A percentile compares a stretch with the other conserved stretches of the same genome.
These are phyloP conservation scores for Coleophoma crateriformis DNA, from an alignment of 2,329 filamentous ascomycete species.

Conservation along the genomic window DNA sequence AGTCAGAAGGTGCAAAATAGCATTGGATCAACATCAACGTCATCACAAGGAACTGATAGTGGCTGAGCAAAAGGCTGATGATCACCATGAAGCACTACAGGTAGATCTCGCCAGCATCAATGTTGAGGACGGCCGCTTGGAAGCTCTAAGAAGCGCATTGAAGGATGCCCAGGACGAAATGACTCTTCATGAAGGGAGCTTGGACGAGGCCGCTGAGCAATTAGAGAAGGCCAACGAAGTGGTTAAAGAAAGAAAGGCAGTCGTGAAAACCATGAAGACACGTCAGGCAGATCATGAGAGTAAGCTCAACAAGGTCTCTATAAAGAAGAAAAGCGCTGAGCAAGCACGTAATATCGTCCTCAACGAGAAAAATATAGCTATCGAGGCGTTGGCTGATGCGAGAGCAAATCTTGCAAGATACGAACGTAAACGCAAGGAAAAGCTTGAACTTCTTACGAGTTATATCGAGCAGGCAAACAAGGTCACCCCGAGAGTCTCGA, in stretches of 20 bases:
- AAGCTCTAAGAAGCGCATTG: slow-evolving; percentile 53
- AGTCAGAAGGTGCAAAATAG: slow-evolving; percentile 34
- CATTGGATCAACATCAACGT: slow-evolving; percentile 42
- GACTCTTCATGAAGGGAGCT: slow-evolving; percentile 48
- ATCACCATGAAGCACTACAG: slow-evolving; percentile 44
- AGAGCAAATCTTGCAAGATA: slow-evolving; percentile 38
- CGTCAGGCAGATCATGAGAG: slow-evolving; percentile 42
- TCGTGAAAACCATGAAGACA: slow-evolving; percentile 50
- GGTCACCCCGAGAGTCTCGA: slow-evolving; percentile 51
- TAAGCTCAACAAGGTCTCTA: slow-evolving; percentile 36
- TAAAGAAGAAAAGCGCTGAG: slow-evolving; percentile 27
- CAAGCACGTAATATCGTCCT: slow-evolving; percentile 48
- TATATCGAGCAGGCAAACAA: slow-evolving; percentile 49
- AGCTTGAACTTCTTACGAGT: slow-evolving; percentile 42
- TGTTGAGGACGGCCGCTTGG: slow-evolving; percentile 62
- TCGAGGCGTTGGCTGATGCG: slow-evolving; percentile 43
- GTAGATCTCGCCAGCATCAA: slow-evolving; percentile 62
- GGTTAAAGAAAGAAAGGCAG: slow-evolving; percentile 34
- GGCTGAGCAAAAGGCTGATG: slow-evolving; percentile 53
- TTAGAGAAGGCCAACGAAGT: slow-evolving; percentile 54
- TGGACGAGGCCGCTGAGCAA: slow-evolving; percentile 40
- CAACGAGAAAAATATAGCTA: slow-evolving; percentile 55
- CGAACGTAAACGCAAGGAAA: slow-evolving; percentile 41
- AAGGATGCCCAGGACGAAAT: slow-evolving; percentile 39
- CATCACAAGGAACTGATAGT: slow-evolving; percentile 43